These are phyloP conservation scores for Solanum verrucosum DNA, from an alignment of 257 asterid species.

Conservation along the genomic window DNA sequence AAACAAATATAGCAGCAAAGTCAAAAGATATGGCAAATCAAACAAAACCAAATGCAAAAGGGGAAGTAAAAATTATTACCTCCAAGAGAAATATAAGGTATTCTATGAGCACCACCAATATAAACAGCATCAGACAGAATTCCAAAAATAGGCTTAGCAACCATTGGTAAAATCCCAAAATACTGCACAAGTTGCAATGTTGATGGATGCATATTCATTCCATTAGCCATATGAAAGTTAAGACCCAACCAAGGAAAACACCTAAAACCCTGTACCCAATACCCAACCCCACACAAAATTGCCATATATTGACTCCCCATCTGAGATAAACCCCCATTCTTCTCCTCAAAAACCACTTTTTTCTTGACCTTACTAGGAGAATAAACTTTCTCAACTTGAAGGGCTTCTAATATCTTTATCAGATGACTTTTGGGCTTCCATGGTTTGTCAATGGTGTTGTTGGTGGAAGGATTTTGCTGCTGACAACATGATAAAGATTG, in stretches of 20 bases:
- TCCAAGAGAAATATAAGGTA: slow-evolving; percentile 81
- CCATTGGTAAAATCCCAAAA: slow-evolving; percentile 64
- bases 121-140: slow-evolving; percentile 78
- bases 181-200: slow-evolving; percentile 74
- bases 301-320: slow-evolving; percentile 45
- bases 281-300: slow-evolving; percentile 72
- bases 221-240: slow-evolving; percentile 65
- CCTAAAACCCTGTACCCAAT: slow-evolving; percentile 83
- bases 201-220: slow-evolving; percentile 62
- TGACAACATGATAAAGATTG: slow-evolving; percentile 15
- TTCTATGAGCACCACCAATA: slow-evolving; percentile 69
- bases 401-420: slow-evolving; percentile 15
- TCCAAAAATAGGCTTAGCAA: slow-evolving; percentile 85
- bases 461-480: slow-evolving; percentile 15
- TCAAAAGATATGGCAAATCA: background rate
- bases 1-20: background rate
- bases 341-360: slow-evolving; percentile 9
- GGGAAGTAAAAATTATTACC: slow-evolving; percentile 23
- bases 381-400: slow-evolving; percentile 12
- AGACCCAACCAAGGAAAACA: slow-evolving; percentile 90
- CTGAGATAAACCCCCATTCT: slow-evolving; percentile 16
- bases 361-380: slow-evolving; percentile 7
- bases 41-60: background rate
- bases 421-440: slow-evolving; percentile 13
- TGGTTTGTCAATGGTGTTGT: slow-evolving; percentile 14